Evolutionary conservation across 148 eudicot genomes (phyloP), one percentile per base, ranked within the genome.

Genomic region (Silene conica): DNA sequence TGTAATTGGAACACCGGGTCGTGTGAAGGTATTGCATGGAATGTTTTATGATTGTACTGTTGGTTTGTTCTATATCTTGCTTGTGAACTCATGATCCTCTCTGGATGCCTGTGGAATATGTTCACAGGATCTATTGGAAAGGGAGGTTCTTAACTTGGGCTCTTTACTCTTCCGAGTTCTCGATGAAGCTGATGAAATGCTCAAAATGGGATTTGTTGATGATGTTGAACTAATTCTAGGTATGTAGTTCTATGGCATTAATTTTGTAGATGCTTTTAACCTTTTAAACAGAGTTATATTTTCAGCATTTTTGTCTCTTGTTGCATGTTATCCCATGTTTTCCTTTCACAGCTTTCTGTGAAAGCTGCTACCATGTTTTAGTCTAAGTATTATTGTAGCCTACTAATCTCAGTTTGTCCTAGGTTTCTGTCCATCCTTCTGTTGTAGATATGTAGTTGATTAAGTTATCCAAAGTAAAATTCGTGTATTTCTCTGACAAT

Each of bases 141-240:
- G 89, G 72, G 92, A 87, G 46, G 78, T 78, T 81, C 84, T 95
- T 76, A 86, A 95, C 79, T 83, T 92, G 56, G 85, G 98, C 74
- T 85, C 90, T 6, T 77, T 95, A 58, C 89, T 85, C 72, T 89
- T 95, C 76, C 92, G 98, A 18, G 93, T 92, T 73, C 93, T 95
- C 46, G 98, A 95, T 78, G 97, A 95, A 85, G 92, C 97, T 80
- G 98, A 94, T 85, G 98, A 94, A 81, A 94, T 94, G 98, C 82
- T 92, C 59, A 87, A 81, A 73, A 90, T 90, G 93, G 98, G 98
- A 64, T 93, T 93, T 73, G 97, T 94, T 79, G 97, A 91, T 8
- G 98, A 94, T 75, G 97, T 94, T 74, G 96, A 94, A 79, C 86
- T 88, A 56, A 94, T 91, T 65, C 73, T 94, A 54, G 93, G 98